Conservation (phyloP, 345 rosid genomes). For the Gossypium longicalyx region DNA sequence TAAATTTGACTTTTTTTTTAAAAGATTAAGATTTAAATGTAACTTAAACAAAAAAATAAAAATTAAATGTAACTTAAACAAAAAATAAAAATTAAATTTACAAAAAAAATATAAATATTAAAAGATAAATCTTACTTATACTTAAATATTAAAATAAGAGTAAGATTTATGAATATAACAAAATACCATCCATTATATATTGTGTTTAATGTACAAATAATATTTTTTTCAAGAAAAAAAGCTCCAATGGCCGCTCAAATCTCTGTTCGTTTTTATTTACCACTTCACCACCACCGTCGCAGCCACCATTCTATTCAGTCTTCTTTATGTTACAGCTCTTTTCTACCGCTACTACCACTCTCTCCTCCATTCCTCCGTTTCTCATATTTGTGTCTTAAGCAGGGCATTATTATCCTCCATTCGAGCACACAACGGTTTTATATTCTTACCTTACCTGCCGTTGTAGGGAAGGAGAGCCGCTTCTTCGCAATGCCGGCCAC, state of each 20-base stretch:
- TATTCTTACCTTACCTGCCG: slow-evolving; percentile 33
- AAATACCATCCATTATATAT: not conserved
- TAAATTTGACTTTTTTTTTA: too few species aligned
- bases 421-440: slow-evolving; percentile 47
- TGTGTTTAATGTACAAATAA: not conserved
- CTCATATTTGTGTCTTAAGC: slow-evolving; percentile 10
- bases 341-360: not conserved
- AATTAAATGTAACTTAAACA: too few species aligned
- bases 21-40: too few species aligned
- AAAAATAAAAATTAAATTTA: not conserved
- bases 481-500: slow-evolving; percentile 38
- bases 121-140: too few species aligned
- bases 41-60: too few species aligned
- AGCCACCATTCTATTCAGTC: not conserved
- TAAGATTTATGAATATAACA: too few species aligned
- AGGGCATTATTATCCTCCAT: slow-evolving; percentile 21
- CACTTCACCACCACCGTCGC: not conserved
- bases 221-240: not conserved
- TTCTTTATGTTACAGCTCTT: not conserved
- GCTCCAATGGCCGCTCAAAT: not conserved
- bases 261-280: not conserved
- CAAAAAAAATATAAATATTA: not conserved
- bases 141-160: too few species aligned
- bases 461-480: slow-evolving; percentile 47
- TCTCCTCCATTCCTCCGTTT: slow-evolving; percentile 12